Evolutionary conservation across 2,329 filamentous ascomycete genomes (phyloP).

Genomic region (Exophiala sideris): DNA sequence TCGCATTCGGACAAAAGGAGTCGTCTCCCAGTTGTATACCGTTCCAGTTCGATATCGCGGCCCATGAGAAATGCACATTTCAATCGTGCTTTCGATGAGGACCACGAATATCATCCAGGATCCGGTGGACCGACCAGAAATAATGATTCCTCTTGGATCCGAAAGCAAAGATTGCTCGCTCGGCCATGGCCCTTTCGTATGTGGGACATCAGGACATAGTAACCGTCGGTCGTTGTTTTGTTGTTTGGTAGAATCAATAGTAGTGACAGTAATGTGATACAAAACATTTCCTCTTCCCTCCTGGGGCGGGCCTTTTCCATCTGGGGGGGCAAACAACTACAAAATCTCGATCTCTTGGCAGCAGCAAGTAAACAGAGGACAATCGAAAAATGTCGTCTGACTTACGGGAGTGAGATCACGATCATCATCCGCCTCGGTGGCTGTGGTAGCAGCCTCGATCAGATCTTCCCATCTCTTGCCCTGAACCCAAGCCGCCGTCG

Average conservation of each 20-base stretch:
- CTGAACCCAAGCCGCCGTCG: constrained; percentile 65
- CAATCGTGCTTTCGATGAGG: constrained; percentile 14
- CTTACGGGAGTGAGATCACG: constrained; percentile 81
- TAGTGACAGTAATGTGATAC: constrained; percentile 28
- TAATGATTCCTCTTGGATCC: constrained; percentile 16
- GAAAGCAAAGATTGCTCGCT: constrained; percentile 1
- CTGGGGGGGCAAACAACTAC: constrained; percentile 22
- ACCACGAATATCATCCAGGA: neutral
- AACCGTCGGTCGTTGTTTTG: constrained; percentile 19
- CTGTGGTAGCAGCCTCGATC: constrained; percentile 89
- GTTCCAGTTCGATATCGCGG: no score
- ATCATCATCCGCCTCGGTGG: constrained; percentile 77
- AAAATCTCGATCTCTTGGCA: constrained; percentile 32
- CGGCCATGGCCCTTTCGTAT: constrained; percentile 16
- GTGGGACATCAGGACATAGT: constrained; percentile 20
- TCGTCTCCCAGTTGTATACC: no score
- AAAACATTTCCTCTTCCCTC: constrained; percentile 18
- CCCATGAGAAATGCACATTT: neutral
- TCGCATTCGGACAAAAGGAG: neutral
- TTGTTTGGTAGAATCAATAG: constrained; percentile 24
- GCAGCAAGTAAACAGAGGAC: constrained; percentile 32
- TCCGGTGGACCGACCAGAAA: neutral
- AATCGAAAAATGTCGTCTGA: constrained; percentile 35
- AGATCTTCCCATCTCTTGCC: constrained; percentile 95
- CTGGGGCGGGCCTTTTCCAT: constrained; percentile 17